Base-by-base conservation (phyloP, 225 moss, liverwort and hornwort genomes). In the Sphagnum tenellum region DNA sequence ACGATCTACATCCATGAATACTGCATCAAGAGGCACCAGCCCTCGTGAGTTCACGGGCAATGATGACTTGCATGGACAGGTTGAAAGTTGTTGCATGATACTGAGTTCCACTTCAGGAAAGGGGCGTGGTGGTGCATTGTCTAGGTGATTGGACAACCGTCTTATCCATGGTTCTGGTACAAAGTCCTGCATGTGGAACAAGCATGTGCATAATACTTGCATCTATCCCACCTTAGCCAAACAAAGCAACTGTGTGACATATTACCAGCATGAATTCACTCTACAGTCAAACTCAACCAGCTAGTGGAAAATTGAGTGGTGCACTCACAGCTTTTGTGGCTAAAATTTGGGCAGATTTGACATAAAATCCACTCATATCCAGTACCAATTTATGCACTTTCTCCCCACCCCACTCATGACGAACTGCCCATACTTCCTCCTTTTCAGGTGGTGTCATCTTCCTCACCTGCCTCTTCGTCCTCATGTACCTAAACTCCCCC, bases 311-410 rank as follows among this genome's bases (percentile, higher is more conserved):
- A 29, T 29, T 29, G 29, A 29, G 29, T 29, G 29, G 29, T 0
- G 29, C 63, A 81, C 94, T 91, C 86, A 94, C 94, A 89, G 98
- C 90, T 90, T 99, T 99, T 50, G 82, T 78, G 52, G 98, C 98
- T 79, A 99, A 76, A 76, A 99, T 99, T 79, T 99, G 98, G 47
- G 98, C 98, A 74, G 98, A 99, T 77, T 99, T 99, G 72, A 99
- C 98, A 86, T 99, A 99, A 75, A 93, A 99, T 70, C 98, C 98
- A 76, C 98, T 99, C 79, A 99, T 89, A 69, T 99, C 98, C 84
- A 99, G 77, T 68, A 99, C 98, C 78, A 99, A 76, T 76, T 71
- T 84, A 76, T 99, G 93, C 70, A 99, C 98, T 84, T 85, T 99
- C 44, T 90, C 93, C 69, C 98, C 98, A 71, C 98, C 93, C 98